Percentiles rank a stretch among this genome's conserved stretches.
Evolutionary conservation across 768 basidiomycete genomes (phyloP).

Genomic region (Psilocybe sp.): DNA sequence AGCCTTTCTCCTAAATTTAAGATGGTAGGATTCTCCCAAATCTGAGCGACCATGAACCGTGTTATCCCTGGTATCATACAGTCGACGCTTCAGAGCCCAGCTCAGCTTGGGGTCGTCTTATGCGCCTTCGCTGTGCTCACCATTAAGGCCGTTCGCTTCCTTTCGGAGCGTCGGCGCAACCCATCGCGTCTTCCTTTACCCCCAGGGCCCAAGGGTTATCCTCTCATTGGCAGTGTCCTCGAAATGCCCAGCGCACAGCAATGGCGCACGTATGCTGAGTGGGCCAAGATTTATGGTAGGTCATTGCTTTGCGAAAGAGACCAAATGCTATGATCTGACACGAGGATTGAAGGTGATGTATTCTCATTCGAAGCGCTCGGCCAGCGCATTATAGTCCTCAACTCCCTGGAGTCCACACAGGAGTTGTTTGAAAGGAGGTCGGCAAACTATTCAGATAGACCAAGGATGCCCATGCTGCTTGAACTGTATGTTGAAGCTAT

Average conservation of each 20-base stretch:
- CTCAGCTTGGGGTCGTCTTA: too few species aligned
- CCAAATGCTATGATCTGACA: neutral
- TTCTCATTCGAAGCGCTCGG: constrained; percentile 47
- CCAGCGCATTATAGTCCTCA: constrained; percentile 21
- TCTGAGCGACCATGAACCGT: too few species aligned
- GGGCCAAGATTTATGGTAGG: constrained; percentile 29
- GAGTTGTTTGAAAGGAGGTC: constrained; percentile 60
- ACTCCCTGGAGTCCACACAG: constrained; percentile 27
- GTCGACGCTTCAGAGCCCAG: too few species aligned
- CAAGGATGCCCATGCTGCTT: constrained; percentile 43
- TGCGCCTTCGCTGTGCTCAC: too few species aligned
- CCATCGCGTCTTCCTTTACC: constrained; percentile 18
- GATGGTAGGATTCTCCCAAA: too few species aligned
- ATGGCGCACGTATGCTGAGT: constrained; percentile 28
- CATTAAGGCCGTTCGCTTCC: too few species aligned
- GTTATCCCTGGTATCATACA: too few species aligned
- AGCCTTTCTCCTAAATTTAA: too few species aligned
- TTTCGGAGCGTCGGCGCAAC: too few species aligned
- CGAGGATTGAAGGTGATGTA: constrained; percentile 40
- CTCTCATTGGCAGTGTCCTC: constrained; percentile 26
- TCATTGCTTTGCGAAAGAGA: neutral
- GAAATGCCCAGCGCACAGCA: constrained; percentile 23
- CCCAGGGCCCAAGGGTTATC: constrained; percentile 29
- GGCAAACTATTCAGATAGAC: too few species aligned
- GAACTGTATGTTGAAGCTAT: constrained; percentile 45